A percentile compares a stretch with the other conserved stretches of the same genome.
Evolutionary conservation across 805 yeast species (phyloP).

Genomic region (Saccharomycopsis selenospora): DNA sequence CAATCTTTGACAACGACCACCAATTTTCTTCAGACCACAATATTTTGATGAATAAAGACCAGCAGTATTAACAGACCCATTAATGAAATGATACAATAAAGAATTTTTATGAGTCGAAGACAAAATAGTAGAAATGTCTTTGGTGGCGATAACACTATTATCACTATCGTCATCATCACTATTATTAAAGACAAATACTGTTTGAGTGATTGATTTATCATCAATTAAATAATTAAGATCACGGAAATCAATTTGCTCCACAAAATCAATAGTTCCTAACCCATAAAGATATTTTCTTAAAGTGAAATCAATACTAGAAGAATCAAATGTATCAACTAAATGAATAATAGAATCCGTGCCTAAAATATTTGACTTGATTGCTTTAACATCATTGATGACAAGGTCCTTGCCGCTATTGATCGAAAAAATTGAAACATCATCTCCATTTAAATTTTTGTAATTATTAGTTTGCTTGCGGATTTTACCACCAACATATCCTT

Average conservation of each 20-base stretch:
- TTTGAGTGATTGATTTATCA: conserved; percentile 42
- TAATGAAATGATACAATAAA: conserved; percentile 58
- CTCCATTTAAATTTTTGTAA: conserved; percentile 27
- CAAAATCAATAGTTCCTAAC: conserved; percentile 52
- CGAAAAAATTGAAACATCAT: conserved; percentile 23
- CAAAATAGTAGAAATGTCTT: conserved; percentile 15
- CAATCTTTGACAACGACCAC: conserved; percentile 57
- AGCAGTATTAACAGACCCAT: conserved; percentile 35
- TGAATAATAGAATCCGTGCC: conserved; percentile 45
- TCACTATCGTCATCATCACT: conserved; percentile 32
- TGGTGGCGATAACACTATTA: conserved; percentile 24
- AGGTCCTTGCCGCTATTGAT: conserved; percentile 31
- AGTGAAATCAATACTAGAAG: conserved; percentile 35
- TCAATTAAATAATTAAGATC: conserved; percentile 50
- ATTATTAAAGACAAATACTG: conserved; percentile 49
- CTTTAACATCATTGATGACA: conserved; percentile 30
- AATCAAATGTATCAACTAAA: conserved; percentile 32
- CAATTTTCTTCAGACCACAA: conserved; percentile 49
- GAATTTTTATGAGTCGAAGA: conserved; percentile 29
- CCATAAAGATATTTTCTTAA: conserved; percentile 55
- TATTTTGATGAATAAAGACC: conserved; percentile 43
- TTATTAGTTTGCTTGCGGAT: conserved; percentile 21
- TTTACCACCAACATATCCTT: conserved; percentile 42
- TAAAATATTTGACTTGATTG: conserved; percentile 35
- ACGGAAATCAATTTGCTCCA: conserved; percentile 61